phyloP scores from a whole-genome alignment of 2,329 filamentous ascomycete genomes.

The Aspergillus proliferans region DNA sequence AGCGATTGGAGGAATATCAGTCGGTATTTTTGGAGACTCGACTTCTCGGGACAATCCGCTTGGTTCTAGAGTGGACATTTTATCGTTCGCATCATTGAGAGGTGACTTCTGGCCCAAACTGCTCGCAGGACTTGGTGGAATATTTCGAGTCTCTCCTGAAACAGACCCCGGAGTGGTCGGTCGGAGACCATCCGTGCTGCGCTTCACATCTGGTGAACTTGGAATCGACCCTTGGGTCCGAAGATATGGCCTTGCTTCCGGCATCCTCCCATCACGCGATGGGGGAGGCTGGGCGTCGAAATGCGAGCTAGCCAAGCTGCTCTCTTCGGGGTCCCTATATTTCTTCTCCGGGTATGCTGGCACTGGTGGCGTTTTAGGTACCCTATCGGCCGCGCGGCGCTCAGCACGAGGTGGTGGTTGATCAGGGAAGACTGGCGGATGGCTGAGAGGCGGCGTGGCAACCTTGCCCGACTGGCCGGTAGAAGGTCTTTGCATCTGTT shows the following conservation, averaged over 20 bases:
- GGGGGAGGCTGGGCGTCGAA: slow-evolving; percentile 20
- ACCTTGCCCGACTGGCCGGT: slow-evolving; percentile 31
- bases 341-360: slow-evolving; percentile 16
- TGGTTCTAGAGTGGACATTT: slow-evolving; percentile 30
- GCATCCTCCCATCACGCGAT: slow-evolving; percentile 21
- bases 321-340: slow-evolving; percentile 17
- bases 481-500: slow-evolving; percentile 33
- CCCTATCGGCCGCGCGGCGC: slow-evolving; percentile 15
- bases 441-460: slow-evolving; percentile 20
- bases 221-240: slow-evolving; percentile 14
- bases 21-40: slow-evolving; percentile 16
- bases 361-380: slow-evolving; percentile 8
- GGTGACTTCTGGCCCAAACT: slow-evolving; percentile 25
- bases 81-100: slow-evolving; percentile 23
- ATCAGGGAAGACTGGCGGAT: slow-evolving; percentile 18
- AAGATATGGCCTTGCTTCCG: slow-evolving; percentile 14
- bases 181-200: slow-evolving; percentile 22
- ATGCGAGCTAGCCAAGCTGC: slow-evolving; percentile 13
- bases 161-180: slow-evolving; percentile 25
- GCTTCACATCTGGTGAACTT: slow-evolving; percentile 13
- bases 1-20: slow-evolving; percentile 11
- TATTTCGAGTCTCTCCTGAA: slow-evolving; percentile 15
- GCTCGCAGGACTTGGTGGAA: slow-evolving; percentile 15
- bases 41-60: slow-evolving; percentile 26
- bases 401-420: slow-evolving; percentile 20